Evolutionary conservation across 2,329 filamentous ascomycete species (phyloP), one percentile per base, ranked within the genome.

Genomic region (Aspergillus ochraceus): DNA sequence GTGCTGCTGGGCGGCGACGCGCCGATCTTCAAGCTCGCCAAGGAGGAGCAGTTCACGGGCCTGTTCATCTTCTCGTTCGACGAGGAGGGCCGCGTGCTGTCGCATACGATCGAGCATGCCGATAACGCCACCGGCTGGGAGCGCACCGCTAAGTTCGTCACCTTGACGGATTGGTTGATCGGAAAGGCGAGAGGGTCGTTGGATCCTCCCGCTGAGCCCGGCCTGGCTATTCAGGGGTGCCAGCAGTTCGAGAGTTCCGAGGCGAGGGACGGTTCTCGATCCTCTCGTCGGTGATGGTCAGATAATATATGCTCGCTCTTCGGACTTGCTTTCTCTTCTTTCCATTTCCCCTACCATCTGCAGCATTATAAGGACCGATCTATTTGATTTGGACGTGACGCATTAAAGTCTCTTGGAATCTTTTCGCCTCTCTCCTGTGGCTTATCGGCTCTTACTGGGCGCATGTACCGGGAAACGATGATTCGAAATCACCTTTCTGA

Each of bases 51-150:
- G 70, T 98, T 98, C 68, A 91, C 88, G 1, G 95, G 95, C 0
- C 77, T 98, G 11, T 99, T 98, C 76, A 89, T 97, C 60, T 99
- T 99, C 74, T 91, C 96, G 65, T 99, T 99, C 73, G 95, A 98
- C 71, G 83, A 87, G 51, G 85, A 96, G 68, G 95, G 95, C 1
- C 84, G 92, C 64, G 87, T 99, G 39, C 77, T 90, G 52, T 92
- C 87, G 66, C 95, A 98, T 75, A 96, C 91, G 0, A 98, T 99
- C 70, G 95, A 99, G 77, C 91, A 96, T 77, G 90, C 91, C 1
- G 90, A 97, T 69, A 89, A 95, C 69, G 88, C 89, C 17, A 86
- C 89, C 45, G 87, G 91, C 61, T 96, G 90, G 87, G 93, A 97
- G 69, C 87, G 86, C 63, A 92, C 90, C 26, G 89, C 91, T 22